Conservation (phyloP, 768 basidiomycete genomes). For the Termitomyces titanicus region DNA sequence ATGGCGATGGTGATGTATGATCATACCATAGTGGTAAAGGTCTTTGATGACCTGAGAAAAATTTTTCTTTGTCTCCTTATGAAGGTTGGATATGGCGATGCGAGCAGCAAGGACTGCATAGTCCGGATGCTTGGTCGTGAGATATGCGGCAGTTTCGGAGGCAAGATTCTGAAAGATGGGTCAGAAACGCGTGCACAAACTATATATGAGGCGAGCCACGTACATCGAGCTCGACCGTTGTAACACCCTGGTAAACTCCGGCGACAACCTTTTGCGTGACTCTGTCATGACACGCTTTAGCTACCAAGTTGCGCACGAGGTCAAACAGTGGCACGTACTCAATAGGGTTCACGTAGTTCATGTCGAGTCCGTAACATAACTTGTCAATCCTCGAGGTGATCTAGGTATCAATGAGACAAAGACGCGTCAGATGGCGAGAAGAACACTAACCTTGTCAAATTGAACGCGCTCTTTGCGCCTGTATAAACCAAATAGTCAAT, state of each 20-base stretch:
- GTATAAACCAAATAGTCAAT: slow-evolving; percentile 15
- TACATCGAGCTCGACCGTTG: slow-evolving; percentile 96
- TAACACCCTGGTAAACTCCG: slow-evolving; percentile 94
- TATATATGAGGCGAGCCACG: slow-evolving; percentile 23
- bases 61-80: slow-evolving; percentile 98
- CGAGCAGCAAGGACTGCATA: slow-evolving; percentile 98
- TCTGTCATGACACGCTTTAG: slow-evolving; percentile 33
- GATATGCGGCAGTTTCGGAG: slow-evolving; percentile 94
- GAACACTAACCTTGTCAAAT: slow-evolving; percentile 76
- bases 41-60: slow-evolving; percentile 93
- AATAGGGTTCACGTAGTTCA: slow-evolving; percentile 88
- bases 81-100: slow-evolving; percentile 96
- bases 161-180: slow-evolving; percentile 75
- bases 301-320: background rate
- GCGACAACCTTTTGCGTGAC: slow-evolving; percentile 90
- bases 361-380: slow-evolving; percentile 94
- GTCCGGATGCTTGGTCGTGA: slow-evolving; percentile 96
- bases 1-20: background rate
- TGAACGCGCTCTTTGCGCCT: slow-evolving; percentile 90
- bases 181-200: background rate
- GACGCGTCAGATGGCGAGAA: slow-evolving; percentile 10
- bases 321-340: slow-evolving; percentile 50
- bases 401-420: slow-evolving; percentile 33
- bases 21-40: slow-evolving; percentile 80
- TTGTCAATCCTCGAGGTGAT: slow-evolving; percentile 86